These are phyloP conservation scores for Bipolaris bicolor DNA, from an alignment of 2,329 filamentous ascomycete genomes.

Conservation along the genomic window DNA sequence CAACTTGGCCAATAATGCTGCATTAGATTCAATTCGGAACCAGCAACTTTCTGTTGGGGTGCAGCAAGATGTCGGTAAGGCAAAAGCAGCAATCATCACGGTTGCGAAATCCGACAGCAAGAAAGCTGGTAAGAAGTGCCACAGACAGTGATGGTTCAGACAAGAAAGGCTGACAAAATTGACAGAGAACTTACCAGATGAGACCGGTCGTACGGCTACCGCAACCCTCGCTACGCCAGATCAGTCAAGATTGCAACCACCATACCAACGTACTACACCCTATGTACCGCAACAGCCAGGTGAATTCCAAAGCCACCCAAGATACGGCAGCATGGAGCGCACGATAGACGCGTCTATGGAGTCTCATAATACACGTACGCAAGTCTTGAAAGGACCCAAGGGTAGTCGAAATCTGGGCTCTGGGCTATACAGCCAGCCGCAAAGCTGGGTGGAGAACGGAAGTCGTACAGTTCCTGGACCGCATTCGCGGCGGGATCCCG, in stretches of 20 bases:
- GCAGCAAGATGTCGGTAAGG: background rate
- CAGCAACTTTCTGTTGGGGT: background rate
- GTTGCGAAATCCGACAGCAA: background rate
- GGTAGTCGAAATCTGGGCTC: constrained; percentile 20
- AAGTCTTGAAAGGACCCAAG: constrained; percentile 17
- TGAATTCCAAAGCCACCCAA: constrained; percentile 5
- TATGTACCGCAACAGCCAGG: constrained; percentile 4
- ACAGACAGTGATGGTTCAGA: constrained; percentile 1
- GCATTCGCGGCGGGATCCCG: constrained; percentile 23
- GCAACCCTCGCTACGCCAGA: background rate
- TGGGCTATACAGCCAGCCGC: constrained; percentile 13
- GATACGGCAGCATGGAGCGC: constrained; percentile 3
- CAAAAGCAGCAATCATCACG: background rate
- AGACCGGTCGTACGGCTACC: background rate
- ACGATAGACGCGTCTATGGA: constrained; percentile 3
- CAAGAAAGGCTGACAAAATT: constrained; percentile 15
- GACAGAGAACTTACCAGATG: constrained; percentile 12
- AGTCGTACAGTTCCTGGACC: constrained; percentile 19
- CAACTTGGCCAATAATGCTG: constrained; percentile 4
- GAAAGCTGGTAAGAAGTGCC: constrained; percentile 18
- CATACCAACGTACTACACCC: background rate
- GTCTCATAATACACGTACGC: constrained; percentile 12
- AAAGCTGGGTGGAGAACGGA: constrained; percentile 30
- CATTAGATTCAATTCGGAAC: background rate
- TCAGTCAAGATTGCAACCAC: background rate